Conservation (phyloP, 2,329 filamentous ascomycete genomes). For the Fusarium avenaceum region DNA sequence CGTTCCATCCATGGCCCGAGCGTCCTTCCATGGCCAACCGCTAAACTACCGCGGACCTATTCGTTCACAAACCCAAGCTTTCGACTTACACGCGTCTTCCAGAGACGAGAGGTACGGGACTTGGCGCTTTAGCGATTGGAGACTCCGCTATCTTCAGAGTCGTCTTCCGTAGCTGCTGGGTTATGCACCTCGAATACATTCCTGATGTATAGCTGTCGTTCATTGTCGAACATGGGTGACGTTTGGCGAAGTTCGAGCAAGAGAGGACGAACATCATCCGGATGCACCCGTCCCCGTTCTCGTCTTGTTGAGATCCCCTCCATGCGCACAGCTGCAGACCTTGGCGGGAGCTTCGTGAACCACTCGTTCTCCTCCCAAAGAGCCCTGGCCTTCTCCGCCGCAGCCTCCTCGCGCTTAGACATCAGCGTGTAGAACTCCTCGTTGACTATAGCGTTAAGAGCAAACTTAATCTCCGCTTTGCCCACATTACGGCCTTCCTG, state of each 20-base stretch:
- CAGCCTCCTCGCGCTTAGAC: not conserved
- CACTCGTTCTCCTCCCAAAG: not conserved
- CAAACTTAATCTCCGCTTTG: not conserved
- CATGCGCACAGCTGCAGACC: not conserved
- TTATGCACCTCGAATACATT: not conserved
- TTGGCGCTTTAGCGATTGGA: not conserved
- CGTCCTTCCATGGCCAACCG: not conserved
- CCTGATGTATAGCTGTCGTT: not conserved
- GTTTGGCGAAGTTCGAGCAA: too few relatives aligned
- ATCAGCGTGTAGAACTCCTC: constrained; percentile 23
- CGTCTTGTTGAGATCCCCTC: not conserved
- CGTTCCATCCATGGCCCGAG: constrained; percentile 30
- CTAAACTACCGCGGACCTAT: not conserved
- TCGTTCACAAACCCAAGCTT: not conserved
- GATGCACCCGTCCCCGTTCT: too few relatives aligned
- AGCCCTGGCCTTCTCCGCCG: fast-evolving
- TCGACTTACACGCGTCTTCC: constrained; percentile 25
- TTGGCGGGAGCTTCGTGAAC: not conserved
- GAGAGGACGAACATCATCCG: too few relatives aligned
- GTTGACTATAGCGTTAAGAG: constrained; percentile 17
- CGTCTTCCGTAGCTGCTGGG: not conserved
- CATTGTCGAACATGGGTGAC: too few relatives aligned
- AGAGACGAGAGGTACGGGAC: not conserved
- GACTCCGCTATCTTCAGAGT: not conserved
- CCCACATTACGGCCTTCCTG: fast-evolving